Base-by-base conservation (phyloP, 2,329 filamentous ascomycete species). In the Fusarium palustre region DNA sequence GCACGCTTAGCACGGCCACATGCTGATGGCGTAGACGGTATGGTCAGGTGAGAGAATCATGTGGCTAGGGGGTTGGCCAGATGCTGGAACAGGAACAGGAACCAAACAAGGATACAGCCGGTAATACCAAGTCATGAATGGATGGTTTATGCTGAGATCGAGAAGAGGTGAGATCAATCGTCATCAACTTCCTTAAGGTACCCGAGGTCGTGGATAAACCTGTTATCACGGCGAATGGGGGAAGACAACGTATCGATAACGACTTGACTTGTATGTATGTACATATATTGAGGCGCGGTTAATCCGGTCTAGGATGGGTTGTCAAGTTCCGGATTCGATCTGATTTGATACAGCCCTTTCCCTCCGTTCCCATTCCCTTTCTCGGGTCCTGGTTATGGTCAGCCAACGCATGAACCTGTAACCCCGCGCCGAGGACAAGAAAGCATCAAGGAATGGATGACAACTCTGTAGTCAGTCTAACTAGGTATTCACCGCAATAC, bases 31-130 rank as follows among this genome's bases (percentile, higher is more conserved):
- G 70, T 73, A 71, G 60, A 73, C 72, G 75, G 71, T 67, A 58
- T 55, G 64, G 70, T 73, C 75, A 75, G 69, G 70, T 64, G 60
- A 61, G 46, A 59, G 54, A 69, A 74, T 75, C 74, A 75, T 74
- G 75, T 74, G 74, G 74, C 74, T 66, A 53, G 52, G 41, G 43
- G 63, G 61, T 52, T 43, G 43, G 41, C 57, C 41, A 46, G 55
- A 42, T 60, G 69, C 66, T 62, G 66, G 57, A 58, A 22, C 18
- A 42, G 47, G 20, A 43, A 30, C 39, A 56, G 52, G 55, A 63
- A 24, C 36, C 36, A 43, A 43, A 43, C 49, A 45, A 49, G 13
- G 33, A 18, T 25, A 47, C 46, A 54, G 24, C 33, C 42, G 34
- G 38, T 18, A 58, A 50, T 43, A 58, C 31, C 31, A 39, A 39